Conservation (phyloP, 805 yeast genomes). For the Yarrowia sp. region DNA sequence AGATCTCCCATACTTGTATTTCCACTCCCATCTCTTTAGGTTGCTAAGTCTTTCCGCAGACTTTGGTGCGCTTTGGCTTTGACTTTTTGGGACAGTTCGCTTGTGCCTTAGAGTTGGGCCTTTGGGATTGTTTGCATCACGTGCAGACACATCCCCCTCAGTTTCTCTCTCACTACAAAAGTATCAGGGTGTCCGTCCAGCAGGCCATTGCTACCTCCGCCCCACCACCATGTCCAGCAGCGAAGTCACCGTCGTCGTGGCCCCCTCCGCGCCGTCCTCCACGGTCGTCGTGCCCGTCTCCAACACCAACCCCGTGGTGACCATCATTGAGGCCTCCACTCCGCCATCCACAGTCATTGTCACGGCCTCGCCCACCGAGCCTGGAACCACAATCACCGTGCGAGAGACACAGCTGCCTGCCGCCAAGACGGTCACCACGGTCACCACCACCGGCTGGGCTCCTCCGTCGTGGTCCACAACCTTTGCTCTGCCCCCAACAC, state of each 20-base stretch:
- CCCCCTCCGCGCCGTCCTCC: background rate
- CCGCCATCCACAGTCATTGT: background rate
- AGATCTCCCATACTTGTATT: background rate
- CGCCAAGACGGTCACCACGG: constrained; percentile 8
- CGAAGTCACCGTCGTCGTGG: background rate
- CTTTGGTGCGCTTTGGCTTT: background rate
- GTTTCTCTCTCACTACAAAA: constrained; percentile 21
- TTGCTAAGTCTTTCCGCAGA: background rate
- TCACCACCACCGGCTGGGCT: constrained; percentile 33
- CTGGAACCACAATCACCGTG: background rate
- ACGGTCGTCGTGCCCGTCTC: background rate
- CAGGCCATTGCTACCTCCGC: background rate
- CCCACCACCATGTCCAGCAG: background rate
- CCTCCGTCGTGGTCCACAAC: constrained; percentile 27
- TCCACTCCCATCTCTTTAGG: background rate
- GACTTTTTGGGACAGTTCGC: background rate
- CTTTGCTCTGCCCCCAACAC: constrained; percentile 9
- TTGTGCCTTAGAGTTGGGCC: background rate
- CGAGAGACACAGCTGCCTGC: background rate
- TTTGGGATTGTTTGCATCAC: constrained; percentile 29
- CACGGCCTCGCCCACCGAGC: background rate
- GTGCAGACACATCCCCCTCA: constrained; percentile 34
- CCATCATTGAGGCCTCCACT: background rate
- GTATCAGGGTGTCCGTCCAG: background rate
- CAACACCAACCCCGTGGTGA: background rate